Percentiles rank a stretch among this genome's conserved stretches.
Conservation (phyloP, 805 yeast genomes). For the Barnettozyma sucrosica region DNA sequence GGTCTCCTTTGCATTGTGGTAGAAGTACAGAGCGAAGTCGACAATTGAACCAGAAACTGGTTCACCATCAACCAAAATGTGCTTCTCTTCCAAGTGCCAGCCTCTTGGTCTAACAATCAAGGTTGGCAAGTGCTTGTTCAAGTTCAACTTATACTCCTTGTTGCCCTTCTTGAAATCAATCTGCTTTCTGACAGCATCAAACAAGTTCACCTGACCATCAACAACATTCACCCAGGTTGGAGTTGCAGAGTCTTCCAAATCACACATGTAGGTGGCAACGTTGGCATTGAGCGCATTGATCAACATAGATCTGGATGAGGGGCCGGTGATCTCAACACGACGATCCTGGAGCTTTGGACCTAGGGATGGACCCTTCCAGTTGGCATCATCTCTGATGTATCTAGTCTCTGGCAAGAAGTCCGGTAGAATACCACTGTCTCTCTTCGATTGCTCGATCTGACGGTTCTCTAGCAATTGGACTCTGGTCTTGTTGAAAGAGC, state of each 20-base stretch:
- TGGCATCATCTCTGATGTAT: constrained; percentile 61
- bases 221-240: constrained; percentile 80
- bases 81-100: constrained; percentile 78
- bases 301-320: constrained; percentile 79
- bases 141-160: constrained; percentile 26
- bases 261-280: constrained; percentile 82
- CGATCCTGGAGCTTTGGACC: constrained; percentile 72
- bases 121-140: constrained; percentile 59
- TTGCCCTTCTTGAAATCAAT: constrained; percentile 46
- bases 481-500: constrained; percentile 62
- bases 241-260: constrained; percentile 80
- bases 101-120: constrained; percentile 84
- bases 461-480: constrained; percentile 55
- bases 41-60: constrained; percentile 76
- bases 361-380: constrained; percentile 70
- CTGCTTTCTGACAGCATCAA: constrained; percentile 68
- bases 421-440: constrained; percentile 59
- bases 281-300: constrained; percentile 74
- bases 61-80: constrained; percentile 63
- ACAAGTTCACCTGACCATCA: constrained; percentile 75
- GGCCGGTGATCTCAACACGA: constrained; percentile 81
- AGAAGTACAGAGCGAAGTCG: constrained; percentile 76
- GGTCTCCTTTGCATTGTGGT: constrained; percentile 62
- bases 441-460: constrained; percentile 48
- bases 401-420: constrained; percentile 66